These are phyloP conservation scores for Coelastrella sp. DNA, from an alignment of 139 green algal species.

Conservation along the genomic window DNA sequence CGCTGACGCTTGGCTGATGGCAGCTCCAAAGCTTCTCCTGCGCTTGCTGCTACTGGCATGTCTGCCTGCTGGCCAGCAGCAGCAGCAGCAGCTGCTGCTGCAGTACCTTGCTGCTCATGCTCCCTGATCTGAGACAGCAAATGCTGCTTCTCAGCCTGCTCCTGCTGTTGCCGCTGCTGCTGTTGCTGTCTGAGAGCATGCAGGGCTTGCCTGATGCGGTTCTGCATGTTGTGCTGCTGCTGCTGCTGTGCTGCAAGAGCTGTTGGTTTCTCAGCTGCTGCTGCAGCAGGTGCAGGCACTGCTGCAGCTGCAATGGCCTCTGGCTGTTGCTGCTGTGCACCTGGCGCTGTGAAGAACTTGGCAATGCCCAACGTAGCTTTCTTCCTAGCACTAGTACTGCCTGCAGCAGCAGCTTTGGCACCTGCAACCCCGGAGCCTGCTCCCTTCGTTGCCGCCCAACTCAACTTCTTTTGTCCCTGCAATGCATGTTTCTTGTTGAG, in stretches of 20 bases:
- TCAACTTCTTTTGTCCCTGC: background rate
- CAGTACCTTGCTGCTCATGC: slow-evolving; percentile 25
- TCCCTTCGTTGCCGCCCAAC: slow-evolving; percentile 14
- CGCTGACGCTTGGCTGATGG: slow-evolving; percentile 1
- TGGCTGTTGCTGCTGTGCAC: background rate
- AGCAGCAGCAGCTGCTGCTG: background rate
- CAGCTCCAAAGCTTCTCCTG: background rate
- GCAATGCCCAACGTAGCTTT: slow-evolving; percentile 12
- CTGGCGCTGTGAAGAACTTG: slow-evolving; percentile 23
- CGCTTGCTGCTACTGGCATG: background rate
- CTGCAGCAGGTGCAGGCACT: background rate
- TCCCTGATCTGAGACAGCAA: background rate
- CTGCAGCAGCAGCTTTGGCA: background rate
- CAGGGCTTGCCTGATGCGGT: slow-evolving; percentile 1
- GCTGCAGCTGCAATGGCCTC: background rate
- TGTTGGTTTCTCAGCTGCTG: background rate
- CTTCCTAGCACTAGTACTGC: background rate
- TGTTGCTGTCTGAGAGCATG: slow-evolving; percentile 34
- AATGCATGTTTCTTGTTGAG: slow-evolving; percentile 1
- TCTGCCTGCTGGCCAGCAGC: background rate
- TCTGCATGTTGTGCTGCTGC: background rate
- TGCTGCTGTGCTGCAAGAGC: background rate
- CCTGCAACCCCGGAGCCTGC: background rate
- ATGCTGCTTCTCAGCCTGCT: slow-evolving; percentile 4
- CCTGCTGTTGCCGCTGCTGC: slow-evolving; percentile 31